These are phyloP conservation scores for Hyaloscypha hepaticicola DNA, from an alignment of 495 filamentous ascomycete genomes.

Conservation along the genomic window DNA sequence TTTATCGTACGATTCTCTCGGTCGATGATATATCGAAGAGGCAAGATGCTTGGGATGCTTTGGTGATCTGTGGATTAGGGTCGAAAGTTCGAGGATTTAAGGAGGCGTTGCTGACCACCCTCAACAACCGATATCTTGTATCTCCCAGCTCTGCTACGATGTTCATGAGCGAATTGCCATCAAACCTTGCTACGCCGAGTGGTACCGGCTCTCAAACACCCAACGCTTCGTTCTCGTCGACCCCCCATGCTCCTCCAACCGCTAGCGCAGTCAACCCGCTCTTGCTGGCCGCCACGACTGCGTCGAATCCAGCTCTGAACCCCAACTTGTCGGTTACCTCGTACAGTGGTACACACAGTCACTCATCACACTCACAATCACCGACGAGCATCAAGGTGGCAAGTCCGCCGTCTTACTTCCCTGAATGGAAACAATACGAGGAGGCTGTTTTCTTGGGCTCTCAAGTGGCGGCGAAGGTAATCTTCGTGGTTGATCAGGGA, in stretches of 20 bases:
- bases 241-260: slow-evolving; percentile 47
- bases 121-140: slow-evolving; percentile 80
- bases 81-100: slow-evolving; percentile 84
- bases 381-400: slow-evolving; percentile 81
- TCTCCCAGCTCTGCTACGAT: slow-evolving; percentile 90
- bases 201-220: slow-evolving; percentile 93
- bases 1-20: slow-evolving; percentile 76
- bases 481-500: slow-evolving; percentile 66
- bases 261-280: slow-evolving; percentile 79
- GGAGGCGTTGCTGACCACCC: slow-evolving; percentile 76
- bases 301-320: slow-evolving; percentile 53
- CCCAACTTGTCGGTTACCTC: slow-evolving; percentile 28
- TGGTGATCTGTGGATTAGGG: slow-evolving; percentile 88
- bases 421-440: slow-evolving; percentile 88
- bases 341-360: slow-evolving; percentile 42
- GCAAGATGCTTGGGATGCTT: slow-evolving; percentile 81
- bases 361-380: slow-evolving; percentile 82
- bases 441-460: slow-evolving; percentile 73
- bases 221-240: slow-evolving; percentile 57
- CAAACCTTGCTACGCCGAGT: slow-evolving; percentile 81
- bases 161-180: slow-evolving; percentile 93
- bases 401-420: slow-evolving; percentile 81
- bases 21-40: slow-evolving; percentile 79
- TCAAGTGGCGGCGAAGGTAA: slow-evolving; percentile 44
- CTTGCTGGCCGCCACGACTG: slow-evolving; percentile 86